Percentiles rank a stretch among this genome's conserved stretches.
These are phyloP conservation scores for Ophiostoma ulmi DNA, from an alignment of 2,329 filamentous ascomycete genomes.

Conservation along the genomic window DNA sequence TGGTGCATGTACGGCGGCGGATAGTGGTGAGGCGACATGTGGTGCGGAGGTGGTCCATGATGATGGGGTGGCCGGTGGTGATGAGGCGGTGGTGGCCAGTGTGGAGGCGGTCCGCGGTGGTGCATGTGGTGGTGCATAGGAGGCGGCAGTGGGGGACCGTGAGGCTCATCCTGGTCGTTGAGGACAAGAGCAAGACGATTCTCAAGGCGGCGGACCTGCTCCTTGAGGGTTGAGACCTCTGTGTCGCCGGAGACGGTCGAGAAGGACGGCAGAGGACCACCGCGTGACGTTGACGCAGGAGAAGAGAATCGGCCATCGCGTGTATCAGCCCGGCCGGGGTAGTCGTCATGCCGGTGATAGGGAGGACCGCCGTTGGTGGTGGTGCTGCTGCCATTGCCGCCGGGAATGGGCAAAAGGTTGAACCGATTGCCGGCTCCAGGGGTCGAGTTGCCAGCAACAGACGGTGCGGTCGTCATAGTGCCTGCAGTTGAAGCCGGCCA, in stretches of 20 bases:
- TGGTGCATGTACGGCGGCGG: conserved; percentile 17
- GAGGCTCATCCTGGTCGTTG: conserved; percentile 23
- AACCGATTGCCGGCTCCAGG: conserved; percentile 21
- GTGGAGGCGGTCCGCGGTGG: conserved; percentile 9
- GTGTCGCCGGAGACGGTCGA: conserved; percentile 22
- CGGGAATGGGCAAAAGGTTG: conserved; percentile 12
- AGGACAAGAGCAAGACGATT: conserved; percentile 36
- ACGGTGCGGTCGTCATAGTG: conserved; percentile 47
- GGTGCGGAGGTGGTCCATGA: conserved; percentile 12
- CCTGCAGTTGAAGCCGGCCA: conserved; percentile 23
- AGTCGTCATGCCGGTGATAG: conserved; percentile 20
- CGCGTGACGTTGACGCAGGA: conserved; percentile 14
- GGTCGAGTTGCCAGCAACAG: conserved; percentile 42
- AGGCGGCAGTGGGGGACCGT: conserved; percentile 8
- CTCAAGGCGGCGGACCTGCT: conserved; percentile 42
- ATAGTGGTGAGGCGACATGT: conserved; percentile 16
- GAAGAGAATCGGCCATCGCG: conserved; percentile 19
- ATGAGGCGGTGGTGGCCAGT: conserved; percentile 13
- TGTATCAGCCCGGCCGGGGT: conserved; percentile 4
- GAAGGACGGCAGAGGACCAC: conserved; percentile 18
- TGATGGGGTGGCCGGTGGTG: conserved; percentile 6
- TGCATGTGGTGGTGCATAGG: conserved; percentile 14
- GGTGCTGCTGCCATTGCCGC: conserved; percentile 1
- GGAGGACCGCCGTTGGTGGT: neutral
- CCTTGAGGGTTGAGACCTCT: conserved; percentile 39